Conservation (phyloP, 2,329 filamentous ascomycete genomes). For the Colletotrichum magnum region DNA sequence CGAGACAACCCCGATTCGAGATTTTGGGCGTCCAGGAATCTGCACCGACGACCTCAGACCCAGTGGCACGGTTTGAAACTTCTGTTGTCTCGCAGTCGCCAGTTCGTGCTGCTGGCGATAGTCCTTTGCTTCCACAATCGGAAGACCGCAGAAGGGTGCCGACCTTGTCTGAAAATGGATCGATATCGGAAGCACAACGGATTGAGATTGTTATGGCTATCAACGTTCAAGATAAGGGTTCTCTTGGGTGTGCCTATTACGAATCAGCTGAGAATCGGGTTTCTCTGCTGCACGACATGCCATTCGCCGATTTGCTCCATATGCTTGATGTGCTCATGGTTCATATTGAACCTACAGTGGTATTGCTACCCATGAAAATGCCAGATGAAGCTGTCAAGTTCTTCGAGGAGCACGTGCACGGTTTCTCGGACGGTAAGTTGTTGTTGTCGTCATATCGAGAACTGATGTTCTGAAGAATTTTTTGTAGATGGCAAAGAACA, state of each 20-base stretch:
- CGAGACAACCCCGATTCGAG: too few relatives aligned
- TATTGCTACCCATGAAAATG: slow-evolving; percentile 66
- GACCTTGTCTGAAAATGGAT: not conserved
- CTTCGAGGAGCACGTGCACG: slow-evolving; percentile 44
- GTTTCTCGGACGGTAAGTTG: slow-evolving; percentile 35
- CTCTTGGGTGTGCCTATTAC: slow-evolving; percentile 89
- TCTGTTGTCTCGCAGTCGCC: too few relatives aligned
- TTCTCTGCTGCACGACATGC: slow-evolving; percentile 79
- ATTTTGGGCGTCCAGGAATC: too few relatives aligned
- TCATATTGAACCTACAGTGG: slow-evolving; percentile 67
- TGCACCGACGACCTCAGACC: too few relatives aligned
- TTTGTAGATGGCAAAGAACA: not conserved
- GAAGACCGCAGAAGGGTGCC: not conserved
- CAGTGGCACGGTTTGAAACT: too few relatives aligned
- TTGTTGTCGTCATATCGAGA: too few relatives aligned
- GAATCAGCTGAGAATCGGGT: slow-evolving; percentile 77
- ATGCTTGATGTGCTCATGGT: slow-evolving; percentile 69
- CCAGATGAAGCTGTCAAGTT: slow-evolving; percentile 55
- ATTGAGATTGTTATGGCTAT: slow-evolving; percentile 84
- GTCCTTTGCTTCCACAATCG: too few relatives aligned
- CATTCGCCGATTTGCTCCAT: slow-evolving; percentile 8
- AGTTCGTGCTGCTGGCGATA: too few relatives aligned
- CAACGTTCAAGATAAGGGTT: slow-evolving; percentile 78
- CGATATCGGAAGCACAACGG: not conserved
- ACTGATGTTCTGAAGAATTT: not conserved